Evolutionary conservation across 1,284 basidiomycete species (phyloP), one percentile per base, ranked within the genome.

Genomic region (Ceratobasidium papillatum): DNA sequence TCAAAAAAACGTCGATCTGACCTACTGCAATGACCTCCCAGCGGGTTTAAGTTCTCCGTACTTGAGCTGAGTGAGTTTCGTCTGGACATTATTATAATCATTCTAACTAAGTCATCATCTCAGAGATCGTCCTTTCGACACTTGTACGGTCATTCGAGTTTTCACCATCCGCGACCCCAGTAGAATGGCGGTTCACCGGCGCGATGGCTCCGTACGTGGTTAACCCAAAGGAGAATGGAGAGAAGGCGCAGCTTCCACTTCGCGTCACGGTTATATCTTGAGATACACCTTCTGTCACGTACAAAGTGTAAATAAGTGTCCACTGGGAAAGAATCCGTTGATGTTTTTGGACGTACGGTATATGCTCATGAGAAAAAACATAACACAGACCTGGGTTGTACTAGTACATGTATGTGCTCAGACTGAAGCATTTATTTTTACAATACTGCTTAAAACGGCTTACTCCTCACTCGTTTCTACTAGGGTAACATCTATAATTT

Each of bases 31-130:
- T 58, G 41, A 1, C 27, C 3, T 43, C 22, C 17, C 32, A 69
- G 66, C 22, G 52, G 66, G 8, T 32, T 58, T 36, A 69, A 69
- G 54, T 69, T 69, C 22, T 41, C 66, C 2, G 12, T 56, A 12
- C 38, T 69, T 11, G 66, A 69, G 27, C 4, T 69, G 54, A 69
- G 66, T 69, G 43, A 27, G 25, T 54, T n/a, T n/a, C n/a, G n/a
- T n/a, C n/a, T n/a, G n/a, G 12, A 27, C 9, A 30, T 11, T 19
- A 11, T 19, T 45, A 19, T 11, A 58, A 14, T 49, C 1, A 30
- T 2, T 27, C 34, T 14, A 25, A 11, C 52, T 45, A 32, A 45
- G 9, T 12, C 25, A 17, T 51, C 14, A 30, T n/a, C 1, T 4
- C 22, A 71, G 66, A 71, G 41, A 58, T 59, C 38, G 32, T 71